Percentiles rank a stretch among this genome's conserved stretches.
These are phyloP conservation scores for Mortierella sp. DNA, from an alignment of 371 early-diverging fungal species.

Conservation along the genomic window DNA sequence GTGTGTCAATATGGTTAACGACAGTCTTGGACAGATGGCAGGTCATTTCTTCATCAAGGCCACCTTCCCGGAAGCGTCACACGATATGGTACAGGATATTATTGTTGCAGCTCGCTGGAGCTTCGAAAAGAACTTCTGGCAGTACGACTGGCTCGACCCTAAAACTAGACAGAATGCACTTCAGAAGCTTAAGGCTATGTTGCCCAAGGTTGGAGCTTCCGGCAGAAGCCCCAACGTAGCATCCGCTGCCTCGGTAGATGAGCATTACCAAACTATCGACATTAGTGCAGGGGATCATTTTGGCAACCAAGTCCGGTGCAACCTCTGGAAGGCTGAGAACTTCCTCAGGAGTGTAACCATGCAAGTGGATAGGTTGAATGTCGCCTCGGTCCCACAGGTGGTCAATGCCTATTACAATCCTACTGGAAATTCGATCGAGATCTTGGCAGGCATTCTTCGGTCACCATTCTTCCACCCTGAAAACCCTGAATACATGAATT, in stretches of 20 bases:
- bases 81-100: conserved; percentile 16
- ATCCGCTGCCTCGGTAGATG: conserved; percentile 10
- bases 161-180: conserved; percentile 20
- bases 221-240: conserved; percentile 14
- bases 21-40: conserved; percentile 23
- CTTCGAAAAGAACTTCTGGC: conserved; percentile 27
- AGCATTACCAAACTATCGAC: conserved; percentile 5
- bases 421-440: conserved; percentile 27
- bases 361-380: conserved; percentile 10
- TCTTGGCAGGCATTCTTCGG: conserved; percentile 35
- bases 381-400: conserved; percentile 23
- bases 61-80: conserved; percentile 17
- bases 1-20: conserved; percentile 29
- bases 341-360: conserved; percentile 3
- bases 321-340: conserved; percentile 17
- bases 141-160: conserved; percentile 35
- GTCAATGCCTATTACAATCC: conserved; percentile 40
- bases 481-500: conserved; percentile 39
- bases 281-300: conserved; percentile 21
- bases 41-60: conserved; percentile 40
- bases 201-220: conserved; percentile 25
- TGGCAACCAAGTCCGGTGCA: conserved; percentile 29
- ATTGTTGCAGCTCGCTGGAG: conserved; percentile 16
- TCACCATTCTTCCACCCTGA: conserved; percentile 25
- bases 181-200: conserved; percentile 28